Percentiles rank a stretch among this genome's conserved stretches.
These are phyloP conservation scores for Chamaecyparis obtusa DNA, from an alignment of 75 land plant genomes.

Conservation along the genomic window DNA sequence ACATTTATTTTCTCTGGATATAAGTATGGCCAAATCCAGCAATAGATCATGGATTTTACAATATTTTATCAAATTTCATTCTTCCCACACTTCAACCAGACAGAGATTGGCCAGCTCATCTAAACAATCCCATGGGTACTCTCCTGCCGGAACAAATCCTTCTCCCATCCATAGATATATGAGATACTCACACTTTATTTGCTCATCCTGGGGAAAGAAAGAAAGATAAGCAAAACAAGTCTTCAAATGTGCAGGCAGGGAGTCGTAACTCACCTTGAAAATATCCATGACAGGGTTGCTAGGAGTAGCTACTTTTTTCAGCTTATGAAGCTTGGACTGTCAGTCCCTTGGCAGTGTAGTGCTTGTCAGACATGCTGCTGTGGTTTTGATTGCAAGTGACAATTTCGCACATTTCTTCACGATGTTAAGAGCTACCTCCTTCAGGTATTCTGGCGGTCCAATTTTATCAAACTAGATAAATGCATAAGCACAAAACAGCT, in stretches of 20 bases:
- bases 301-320: not conserved
- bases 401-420: conserved; percentile 15
- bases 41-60: not conserved
- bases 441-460: not conserved
- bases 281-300: not conserved
- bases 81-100: not conserved
- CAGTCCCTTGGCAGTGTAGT: not conserved
- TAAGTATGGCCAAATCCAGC: not conserved
- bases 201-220: no score
- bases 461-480: not conserved
- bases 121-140: not conserved
- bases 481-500: conserved; percentile 1
- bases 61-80: not conserved
- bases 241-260: no score
- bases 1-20: not conserved
- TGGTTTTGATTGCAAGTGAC: not conserved
- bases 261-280: conserved; percentile 5
- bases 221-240: no score
- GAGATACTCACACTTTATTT: no score
- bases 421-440: conserved; percentile 9
- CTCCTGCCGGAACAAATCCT: not conserved
- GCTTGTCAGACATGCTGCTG: not conserved
- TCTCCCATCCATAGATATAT: no score
- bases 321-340: not conserved
- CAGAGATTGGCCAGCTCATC: not conserved